These are phyloP conservation scores for Pythium guiyangense DNA, from an alignment of 352 stramenopile genomes.

Conservation along the genomic window DNA sequence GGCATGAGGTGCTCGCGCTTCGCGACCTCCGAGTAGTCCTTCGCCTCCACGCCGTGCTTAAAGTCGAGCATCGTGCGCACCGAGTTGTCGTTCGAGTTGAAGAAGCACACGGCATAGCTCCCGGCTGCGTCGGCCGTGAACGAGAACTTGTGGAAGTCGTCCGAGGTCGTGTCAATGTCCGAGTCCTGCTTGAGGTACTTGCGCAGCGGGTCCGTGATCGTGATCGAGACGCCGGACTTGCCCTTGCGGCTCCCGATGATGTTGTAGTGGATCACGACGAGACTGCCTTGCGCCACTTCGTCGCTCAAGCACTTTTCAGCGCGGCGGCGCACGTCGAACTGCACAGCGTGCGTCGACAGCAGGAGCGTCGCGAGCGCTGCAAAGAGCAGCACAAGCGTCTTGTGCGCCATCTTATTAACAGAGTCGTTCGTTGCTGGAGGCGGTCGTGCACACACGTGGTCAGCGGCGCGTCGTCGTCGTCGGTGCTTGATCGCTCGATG, in stretches of 20 bases:
- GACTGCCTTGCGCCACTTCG: slow-evolving; percentile 66
- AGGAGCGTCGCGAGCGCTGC: slow-evolving; percentile 16
- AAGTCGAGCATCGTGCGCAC: slow-evolving; percentile 83
- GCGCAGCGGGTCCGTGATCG: slow-evolving; percentile 66
- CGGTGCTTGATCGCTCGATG: background rate
- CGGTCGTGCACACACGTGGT: background rate
- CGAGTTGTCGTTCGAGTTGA: slow-evolving; percentile 71
- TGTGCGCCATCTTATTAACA: background rate
- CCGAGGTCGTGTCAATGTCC: slow-evolving; percentile 78
- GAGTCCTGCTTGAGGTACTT: slow-evolving; percentile 83
- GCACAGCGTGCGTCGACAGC: slow-evolving; percentile 31
- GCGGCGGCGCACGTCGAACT: slow-evolving; percentile 70
- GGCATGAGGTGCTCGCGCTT: slow-evolving; percentile 89
- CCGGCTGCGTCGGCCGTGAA: slow-evolving; percentile 69
- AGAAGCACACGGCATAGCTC: slow-evolving; percentile 79
- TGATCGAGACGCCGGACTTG: slow-evolving; percentile 63
- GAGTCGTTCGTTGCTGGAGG: background rate
- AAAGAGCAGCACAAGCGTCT: slow-evolving; percentile 25
- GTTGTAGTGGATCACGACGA: slow-evolving; percentile 84
- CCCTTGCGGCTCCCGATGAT: slow-evolving; percentile 60
- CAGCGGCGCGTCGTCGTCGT: background rate
- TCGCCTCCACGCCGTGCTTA: slow-evolving; percentile 85
- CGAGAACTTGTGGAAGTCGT: slow-evolving; percentile 82
- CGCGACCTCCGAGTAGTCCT: slow-evolving; percentile 86
- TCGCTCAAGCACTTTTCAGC: slow-evolving; percentile 84